Conservation (phyloP, 768 basidiomycete species). For the Russula brevipes region DNA sequence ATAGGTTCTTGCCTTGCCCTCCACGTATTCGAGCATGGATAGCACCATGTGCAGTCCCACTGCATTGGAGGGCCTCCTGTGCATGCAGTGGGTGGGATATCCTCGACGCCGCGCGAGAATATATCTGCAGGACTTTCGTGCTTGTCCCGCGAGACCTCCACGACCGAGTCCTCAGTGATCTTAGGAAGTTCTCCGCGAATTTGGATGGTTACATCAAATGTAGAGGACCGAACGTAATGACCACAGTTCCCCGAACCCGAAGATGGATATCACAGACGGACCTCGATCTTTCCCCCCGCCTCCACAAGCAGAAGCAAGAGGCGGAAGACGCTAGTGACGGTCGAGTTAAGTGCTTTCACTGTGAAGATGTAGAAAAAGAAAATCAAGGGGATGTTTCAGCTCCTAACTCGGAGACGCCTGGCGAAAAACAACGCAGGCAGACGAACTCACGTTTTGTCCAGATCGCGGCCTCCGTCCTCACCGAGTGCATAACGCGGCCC, state of each 20-base stretch:
- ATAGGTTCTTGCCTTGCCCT: not conserved
- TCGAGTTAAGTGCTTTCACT: conserved; percentile 20
- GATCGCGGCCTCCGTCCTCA: conserved; percentile 14
- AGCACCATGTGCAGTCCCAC: conserved; percentile 14
- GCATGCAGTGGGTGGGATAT: conserved; percentile 17
- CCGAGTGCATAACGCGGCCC: conserved; percentile 13
- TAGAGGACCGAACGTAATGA: not conserved
- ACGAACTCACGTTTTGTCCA: conserved; percentile 21
- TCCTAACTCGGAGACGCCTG: not conserved
- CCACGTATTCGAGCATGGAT: conserved; percentile 1
- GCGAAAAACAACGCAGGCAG: too few relatives aligned
- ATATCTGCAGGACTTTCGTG: conserved; percentile 8
- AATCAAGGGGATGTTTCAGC: not conserved
- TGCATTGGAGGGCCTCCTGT: not conserved
- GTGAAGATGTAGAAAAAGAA: not conserved
- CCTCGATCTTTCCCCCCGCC: conserved; percentile 11
- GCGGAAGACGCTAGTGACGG: conserved; percentile 7
- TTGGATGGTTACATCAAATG: not conserved
- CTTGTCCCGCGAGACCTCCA: conserved; percentile 15
- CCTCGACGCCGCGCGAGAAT: conserved; percentile 13
- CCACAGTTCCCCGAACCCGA: too few relatives aligned
- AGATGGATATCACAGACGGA: not conserved
- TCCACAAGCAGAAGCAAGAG: conserved; percentile 12
- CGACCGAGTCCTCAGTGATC: conserved; percentile 14
- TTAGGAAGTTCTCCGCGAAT: conserved; percentile 8